A percentile compares a stretch with the other conserved stretches of the same genome.
These are phyloP conservation scores for Bonia amplexicaulis DNA, from an alignment of 176 grass and related monocot genomes.

Conservation along the genomic window DNA sequence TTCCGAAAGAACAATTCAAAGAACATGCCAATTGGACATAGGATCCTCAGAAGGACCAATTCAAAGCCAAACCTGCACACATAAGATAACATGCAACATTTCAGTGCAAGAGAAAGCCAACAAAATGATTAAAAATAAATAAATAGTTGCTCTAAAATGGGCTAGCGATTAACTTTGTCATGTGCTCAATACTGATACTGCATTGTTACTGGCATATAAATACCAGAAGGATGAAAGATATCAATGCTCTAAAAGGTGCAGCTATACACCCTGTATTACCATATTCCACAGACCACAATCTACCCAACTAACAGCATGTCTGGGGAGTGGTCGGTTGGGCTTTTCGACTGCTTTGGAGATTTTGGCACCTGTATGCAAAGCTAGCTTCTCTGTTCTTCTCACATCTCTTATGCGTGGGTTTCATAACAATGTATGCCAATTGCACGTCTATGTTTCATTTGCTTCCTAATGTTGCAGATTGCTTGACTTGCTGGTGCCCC, in stretches of 20 bases:
- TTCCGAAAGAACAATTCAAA: slow-evolving; percentile 1
- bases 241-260: background rate
- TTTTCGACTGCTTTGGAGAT: slow-evolving; percentile 46
- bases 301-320: slow-evolving; percentile 12
- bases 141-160: background rate
- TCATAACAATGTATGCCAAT: background rate
- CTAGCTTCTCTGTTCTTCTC: background rate
- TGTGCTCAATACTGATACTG: background rate
- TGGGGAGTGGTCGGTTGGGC: slow-evolving; percentile 44
- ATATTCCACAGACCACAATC: background rate
- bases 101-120: background rate
- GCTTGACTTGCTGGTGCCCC: slow-evolving; percentile 63
- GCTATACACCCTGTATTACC: background rate
- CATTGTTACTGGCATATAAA: slow-evolving; percentile 12
- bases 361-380: slow-evolving; percentile 29
- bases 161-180: background rate
- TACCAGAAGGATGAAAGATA: background rate
- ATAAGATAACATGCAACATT: background rate
- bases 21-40: background rate
- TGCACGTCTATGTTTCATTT: background rate
- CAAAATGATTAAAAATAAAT: background rate
- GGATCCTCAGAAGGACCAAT: background rate
- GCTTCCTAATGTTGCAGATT: slow-evolving; percentile 14
- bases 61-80: slow-evolving; percentile 6
- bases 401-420: background rate